phyloP scores from a whole-genome alignment of 2,329 filamentous ascomycete genomes.

The Fusarium nanum region DNA sequence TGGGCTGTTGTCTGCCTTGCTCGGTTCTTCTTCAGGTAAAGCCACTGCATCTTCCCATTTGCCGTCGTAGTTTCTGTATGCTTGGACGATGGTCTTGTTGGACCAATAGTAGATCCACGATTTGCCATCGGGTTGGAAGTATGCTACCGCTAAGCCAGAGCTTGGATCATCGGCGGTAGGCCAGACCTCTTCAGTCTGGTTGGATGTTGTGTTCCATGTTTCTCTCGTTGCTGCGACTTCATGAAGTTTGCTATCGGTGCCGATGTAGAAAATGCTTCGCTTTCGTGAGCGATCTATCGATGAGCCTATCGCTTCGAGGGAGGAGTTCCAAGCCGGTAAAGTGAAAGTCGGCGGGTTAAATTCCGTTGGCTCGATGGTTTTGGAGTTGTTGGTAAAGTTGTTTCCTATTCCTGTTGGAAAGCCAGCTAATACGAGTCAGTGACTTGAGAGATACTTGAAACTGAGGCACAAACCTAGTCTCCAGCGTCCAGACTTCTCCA shows the following conservation, averaged over 20 bases:
- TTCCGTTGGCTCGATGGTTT: too few species aligned
- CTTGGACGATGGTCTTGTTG: conserved; percentile 9
- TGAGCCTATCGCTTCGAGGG: background rate
- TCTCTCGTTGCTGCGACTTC: too few species aligned
- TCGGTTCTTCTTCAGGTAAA: background rate
- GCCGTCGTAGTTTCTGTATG: background rate
- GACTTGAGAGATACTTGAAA: too few species aligned
- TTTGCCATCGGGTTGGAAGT: background rate
- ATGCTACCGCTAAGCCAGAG: conserved; percentile 5
- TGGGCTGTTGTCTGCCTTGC: background rate
- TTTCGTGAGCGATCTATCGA: background rate
- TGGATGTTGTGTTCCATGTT: too few species aligned
- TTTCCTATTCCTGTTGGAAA: background rate
- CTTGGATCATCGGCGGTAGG: background rate
- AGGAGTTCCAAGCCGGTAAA: conserved; percentile 1
- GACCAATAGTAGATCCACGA: conserved; percentile 15
- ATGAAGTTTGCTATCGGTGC: background rate
- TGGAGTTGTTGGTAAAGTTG: conserved; percentile 1
- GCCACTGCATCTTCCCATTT: background rate
- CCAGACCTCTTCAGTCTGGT: background rate
- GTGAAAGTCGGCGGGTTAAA: background rate
- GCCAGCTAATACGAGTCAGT: background rate
- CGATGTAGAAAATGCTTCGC: conserved; percentile 2
- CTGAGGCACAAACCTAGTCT: background rate
- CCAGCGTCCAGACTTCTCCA: background rate